phyloP scores from a whole-genome alignment of 768 basidiomycete species.

The Suillus brevipes region DNA sequence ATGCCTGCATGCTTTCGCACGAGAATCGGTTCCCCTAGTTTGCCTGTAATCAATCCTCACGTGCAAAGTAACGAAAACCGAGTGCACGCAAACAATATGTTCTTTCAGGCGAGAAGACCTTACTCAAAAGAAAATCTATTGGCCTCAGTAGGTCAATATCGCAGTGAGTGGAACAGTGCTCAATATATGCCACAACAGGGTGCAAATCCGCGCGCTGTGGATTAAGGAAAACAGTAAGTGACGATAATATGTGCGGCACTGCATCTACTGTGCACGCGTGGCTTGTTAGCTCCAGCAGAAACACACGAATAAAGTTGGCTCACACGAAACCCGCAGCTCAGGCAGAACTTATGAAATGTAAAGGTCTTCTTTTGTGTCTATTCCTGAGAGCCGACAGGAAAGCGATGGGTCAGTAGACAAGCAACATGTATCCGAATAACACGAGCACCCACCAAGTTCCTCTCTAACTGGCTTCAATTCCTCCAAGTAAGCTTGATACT shows the following conservation, averaged over 20 bases:
- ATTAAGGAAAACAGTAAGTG: conserved; percentile 21
- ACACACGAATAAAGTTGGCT: conserved; percentile 3
- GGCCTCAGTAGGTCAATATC: neutral
- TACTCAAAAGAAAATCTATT: neutral
- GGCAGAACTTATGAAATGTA: conserved; percentile 43
- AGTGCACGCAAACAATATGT: neutral
- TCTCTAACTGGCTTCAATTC: conserved; percentile 87
- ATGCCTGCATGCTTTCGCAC: neutral
- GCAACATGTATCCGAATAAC: neutral
- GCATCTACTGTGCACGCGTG: conserved; percentile 25
- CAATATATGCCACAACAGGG: neutral
- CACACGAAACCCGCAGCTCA: conserved; percentile 12
- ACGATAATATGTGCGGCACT: conserved; percentile 20
- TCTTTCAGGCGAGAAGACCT: neutral
- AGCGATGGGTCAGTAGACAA: neutral
- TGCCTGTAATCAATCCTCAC: neutral
- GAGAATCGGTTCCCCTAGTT: neutral
- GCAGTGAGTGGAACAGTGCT: conserved; percentile 1
- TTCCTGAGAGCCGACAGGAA: conserved; percentile 39
- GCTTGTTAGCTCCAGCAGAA: neutral
- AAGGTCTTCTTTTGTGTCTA: conserved; percentile 64
- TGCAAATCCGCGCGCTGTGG: conserved; percentile 13
- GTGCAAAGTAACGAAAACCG: neutral
- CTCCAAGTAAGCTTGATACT: conserved; percentile 91
- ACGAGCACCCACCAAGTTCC: conserved; percentile 73